Evolutionary conservation across 2,329 filamentous ascomycete genomes (phyloP).

Genomic region (Colletotrichum camelliae): DNA sequence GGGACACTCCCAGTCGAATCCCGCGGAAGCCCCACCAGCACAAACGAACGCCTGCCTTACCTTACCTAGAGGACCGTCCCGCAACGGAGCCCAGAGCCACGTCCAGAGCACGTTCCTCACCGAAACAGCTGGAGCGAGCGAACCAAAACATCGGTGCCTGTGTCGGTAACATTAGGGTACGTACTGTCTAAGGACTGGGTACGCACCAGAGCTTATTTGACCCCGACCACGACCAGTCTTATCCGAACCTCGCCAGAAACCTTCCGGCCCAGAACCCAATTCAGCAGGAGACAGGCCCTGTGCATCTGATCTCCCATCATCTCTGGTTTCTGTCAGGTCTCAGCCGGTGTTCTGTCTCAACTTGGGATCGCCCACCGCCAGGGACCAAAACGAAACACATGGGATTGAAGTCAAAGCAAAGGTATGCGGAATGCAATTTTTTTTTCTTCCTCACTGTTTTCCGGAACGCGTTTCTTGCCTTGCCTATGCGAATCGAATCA

Average conservation of each 20-base stretch:
- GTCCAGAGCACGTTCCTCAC: slow-evolving; percentile 13
- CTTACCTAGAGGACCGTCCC: slow-evolving; percentile 2
- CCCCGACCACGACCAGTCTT: neutral
- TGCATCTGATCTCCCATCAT: slow-evolving; percentile 3
- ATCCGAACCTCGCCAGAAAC: neutral
- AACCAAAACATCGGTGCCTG: neutral
- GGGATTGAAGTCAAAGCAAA: neutral
- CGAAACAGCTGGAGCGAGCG: neutral
- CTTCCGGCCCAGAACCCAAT: neutral
- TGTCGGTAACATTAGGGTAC: neutral
- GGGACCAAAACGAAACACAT: neutral
- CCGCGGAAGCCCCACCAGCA: neutral
- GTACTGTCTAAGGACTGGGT: neutral
- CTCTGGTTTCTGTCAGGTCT: slow-evolving; percentile 7
- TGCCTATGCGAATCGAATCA: neutral
- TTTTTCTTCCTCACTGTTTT: neutral
- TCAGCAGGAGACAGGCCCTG: neutral
- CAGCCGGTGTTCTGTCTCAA: neutral
- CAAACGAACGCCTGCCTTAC: neutral
- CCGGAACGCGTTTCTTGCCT: neutral
- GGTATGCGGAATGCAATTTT: neutral
- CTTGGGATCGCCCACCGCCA: neutral
- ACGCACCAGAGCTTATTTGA: neutral
- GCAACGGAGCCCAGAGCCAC: slow-evolving; percentile 13
- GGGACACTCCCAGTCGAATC: neutral